Evolutionary conservation across 352 stramenopile genomes (phyloP).

Genomic region (Phytophthora lateralis): DNA sequence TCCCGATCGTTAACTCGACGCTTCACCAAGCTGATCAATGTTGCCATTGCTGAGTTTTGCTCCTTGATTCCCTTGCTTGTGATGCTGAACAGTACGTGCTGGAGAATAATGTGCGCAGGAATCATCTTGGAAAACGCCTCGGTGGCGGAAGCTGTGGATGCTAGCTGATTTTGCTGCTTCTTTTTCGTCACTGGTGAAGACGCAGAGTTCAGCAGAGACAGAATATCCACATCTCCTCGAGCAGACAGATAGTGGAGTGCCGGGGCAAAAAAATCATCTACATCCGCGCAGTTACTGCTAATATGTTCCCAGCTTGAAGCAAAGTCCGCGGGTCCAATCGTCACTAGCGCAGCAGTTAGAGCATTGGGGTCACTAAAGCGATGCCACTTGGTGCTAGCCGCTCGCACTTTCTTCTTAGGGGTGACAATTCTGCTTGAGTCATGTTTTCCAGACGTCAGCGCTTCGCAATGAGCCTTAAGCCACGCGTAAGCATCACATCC

Average conservation of each 20-base stretch:
- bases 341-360: constrained; percentile 32
- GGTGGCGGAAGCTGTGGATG: background rate
- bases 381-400: constrained; percentile 30
- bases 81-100: constrained; percentile 36
- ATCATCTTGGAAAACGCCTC: constrained; percentile 28
- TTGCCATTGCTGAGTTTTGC: constrained; percentile 21
- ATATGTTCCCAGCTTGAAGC: constrained; percentile 43
- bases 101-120: constrained; percentile 29
- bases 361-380: constrained; percentile 24
- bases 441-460: constrained; percentile 19
- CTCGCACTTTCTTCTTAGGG: constrained; percentile 27
- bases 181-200: constrained; percentile 18
- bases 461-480: constrained; percentile 40
- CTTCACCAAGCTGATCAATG: constrained; percentile 21
- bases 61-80: constrained; percentile 21
- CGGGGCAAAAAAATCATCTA: constrained; percentile 37
- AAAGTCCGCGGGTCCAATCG: constrained; percentile 33
- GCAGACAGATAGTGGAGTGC: constrained; percentile 62
- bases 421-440: background rate
- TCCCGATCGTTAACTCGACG: constrained; percentile 11
- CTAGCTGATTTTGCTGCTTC: constrained; percentile 26
- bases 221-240: constrained; percentile 49
- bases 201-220: constrained; percentile 24
- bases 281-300: constrained; percentile 34
- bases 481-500: constrained; percentile 45